phyloP scores from a whole-genome alignment of 129 eudicot species.

The Helianthus tuberosus region DNA sequence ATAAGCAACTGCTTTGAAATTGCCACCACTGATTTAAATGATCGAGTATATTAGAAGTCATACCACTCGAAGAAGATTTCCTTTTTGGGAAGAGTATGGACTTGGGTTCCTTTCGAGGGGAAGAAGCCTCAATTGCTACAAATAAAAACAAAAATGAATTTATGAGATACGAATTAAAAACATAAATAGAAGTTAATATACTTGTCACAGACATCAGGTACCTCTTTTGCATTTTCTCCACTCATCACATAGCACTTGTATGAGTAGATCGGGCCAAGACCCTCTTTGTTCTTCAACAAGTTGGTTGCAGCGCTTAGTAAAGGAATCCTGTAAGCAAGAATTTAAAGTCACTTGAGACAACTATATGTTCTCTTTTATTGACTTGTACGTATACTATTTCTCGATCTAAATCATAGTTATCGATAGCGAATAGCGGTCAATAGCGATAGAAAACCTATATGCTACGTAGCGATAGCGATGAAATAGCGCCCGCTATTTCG shows the following conservation, averaged over 20 bases:
- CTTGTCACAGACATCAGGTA: constrained; percentile 28
- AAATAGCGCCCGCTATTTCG: too few relatives aligned
- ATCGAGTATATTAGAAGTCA: constrained; percentile 18
- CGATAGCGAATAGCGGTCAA: too few relatives aligned
- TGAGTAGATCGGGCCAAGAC: constrained; percentile 78
- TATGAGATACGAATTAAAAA: neutral
- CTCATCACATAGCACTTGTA: constrained; percentile 76
- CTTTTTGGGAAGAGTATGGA: constrained; percentile 58
- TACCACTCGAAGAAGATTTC: constrained; percentile 55
- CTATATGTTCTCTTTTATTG: neutral
- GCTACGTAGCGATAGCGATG: too few relatives aligned
- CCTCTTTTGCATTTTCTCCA: constrained; percentile 99
- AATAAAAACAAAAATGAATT: neutral
- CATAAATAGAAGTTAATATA: constrained; percentile 2
- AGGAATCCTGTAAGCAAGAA: constrained; percentile 57
- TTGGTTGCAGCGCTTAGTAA: constrained; percentile 42
- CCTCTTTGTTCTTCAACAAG: constrained; percentile 72
- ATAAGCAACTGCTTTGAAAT: constrained; percentile 1
- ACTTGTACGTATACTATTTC: constrained; percentile 8
- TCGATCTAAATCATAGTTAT: neutral
- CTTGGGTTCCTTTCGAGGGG: constrained; percentile 80
- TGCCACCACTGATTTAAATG: constrained; percentile 1
- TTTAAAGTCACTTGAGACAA: constrained; percentile 10
- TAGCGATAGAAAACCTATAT: too few relatives aligned
- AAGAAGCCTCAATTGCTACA: constrained; percentile 89